These are phyloP conservation scores for Pseudocercospora fijiensis DNA, from an alignment of 2,329 filamentous ascomycete species.

Conservation along the genomic window DNA sequence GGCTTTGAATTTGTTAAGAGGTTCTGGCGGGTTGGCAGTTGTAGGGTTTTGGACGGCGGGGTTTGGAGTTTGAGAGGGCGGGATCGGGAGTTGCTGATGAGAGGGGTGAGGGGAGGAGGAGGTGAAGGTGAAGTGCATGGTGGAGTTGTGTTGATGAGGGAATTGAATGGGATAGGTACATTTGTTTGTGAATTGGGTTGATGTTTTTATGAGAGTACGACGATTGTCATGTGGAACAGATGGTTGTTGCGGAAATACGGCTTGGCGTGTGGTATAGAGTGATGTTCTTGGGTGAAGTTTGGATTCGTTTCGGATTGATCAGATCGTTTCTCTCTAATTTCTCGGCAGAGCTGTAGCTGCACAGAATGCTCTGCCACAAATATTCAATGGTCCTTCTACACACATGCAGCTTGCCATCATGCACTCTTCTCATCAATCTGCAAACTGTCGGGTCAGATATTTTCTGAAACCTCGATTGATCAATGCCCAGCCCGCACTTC, in stretches of 20 bases:
- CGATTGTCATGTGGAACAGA: neutral
- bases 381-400: neutral
- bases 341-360: slow-evolving; percentile 6
- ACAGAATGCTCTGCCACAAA: neutral
- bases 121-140: neutral
- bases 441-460: slow-evolving; percentile 39
- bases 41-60: slow-evolving; percentile 34
- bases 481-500: slow-evolving; percentile 30
- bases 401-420: neutral
- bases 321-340: neutral
- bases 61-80: slow-evolving; percentile 41
- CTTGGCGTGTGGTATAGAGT: slow-evolving; percentile 11
- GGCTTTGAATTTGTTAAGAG: slow-evolving; percentile 43
- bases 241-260: neutral
- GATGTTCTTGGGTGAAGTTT: neutral
- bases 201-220: neutral
- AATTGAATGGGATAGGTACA: neutral
- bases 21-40: slow-evolving; percentile 35
- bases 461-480: slow-evolving; percentile 36
- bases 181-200: neutral
- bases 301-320: slow-evolving; percentile 15
- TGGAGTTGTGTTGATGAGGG: neutral
- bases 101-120: neutral
- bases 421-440: slow-evolving; percentile 28
- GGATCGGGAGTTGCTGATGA: slow-evolving; percentile 40